Evolutionary conservation across 176 grass and related monocot species (phyloP).

Genomic region (Juncus effusus): DNA sequence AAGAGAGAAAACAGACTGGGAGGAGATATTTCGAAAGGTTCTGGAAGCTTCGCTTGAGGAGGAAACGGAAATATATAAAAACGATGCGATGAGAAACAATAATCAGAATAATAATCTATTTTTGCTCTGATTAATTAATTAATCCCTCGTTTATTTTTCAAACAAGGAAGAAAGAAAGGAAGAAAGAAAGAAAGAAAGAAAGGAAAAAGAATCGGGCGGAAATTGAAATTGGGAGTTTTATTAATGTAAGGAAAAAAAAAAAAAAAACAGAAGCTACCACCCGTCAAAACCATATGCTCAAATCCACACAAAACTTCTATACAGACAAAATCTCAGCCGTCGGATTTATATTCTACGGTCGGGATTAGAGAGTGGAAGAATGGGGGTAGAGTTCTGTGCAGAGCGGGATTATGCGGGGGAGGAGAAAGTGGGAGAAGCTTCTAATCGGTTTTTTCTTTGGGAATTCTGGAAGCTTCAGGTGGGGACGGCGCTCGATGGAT

Average conservation of each 20-base stretch:
- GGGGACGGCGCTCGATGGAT: not conserved
- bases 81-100: slow-evolving; percentile 38
- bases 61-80: not conserved
- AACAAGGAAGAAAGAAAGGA: not conserved
- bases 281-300: slow-evolving; percentile 19
- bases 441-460: slow-evolving; percentile 15
- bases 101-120: slow-evolving; percentile 29
- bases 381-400: not conserved
- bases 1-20: slow-evolving; percentile 6
- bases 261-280: slow-evolving; percentile 32
- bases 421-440: slow-evolving; percentile 54
- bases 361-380: not conserved
- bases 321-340: not conserved
- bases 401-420: not conserved
- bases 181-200: not conserved
- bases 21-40: slow-evolving; percentile 29
- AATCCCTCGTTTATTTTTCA: too few relatives aligned
- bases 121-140: slow-evolving; percentile 19
- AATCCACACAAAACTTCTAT: not conserved
- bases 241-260: not conserved
- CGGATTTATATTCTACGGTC: slow-evolving; percentile 22
- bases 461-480: slow-evolving; percentile 47
- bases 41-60: slow-evolving; percentile 45
- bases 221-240: slow-evolving; percentile 3
- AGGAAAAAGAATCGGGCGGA: not conserved